Conservation (phyloP, 2,329 filamentous ascomycete genomes). For the Ascochyta lentis region DNA sequence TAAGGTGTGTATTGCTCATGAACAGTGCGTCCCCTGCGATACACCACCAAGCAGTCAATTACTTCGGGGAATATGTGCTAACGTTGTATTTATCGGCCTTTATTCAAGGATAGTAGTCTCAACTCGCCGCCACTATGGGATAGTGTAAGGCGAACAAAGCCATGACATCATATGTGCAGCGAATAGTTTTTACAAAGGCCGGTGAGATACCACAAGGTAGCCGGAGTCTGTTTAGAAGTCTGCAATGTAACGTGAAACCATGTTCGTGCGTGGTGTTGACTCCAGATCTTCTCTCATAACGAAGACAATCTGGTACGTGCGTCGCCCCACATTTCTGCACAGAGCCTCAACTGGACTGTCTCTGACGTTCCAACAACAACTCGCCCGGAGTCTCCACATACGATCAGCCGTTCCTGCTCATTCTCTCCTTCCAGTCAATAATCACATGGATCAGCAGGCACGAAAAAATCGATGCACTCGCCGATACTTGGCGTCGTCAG, state of each 20-base stretch:
- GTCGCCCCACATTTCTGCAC: neutral
- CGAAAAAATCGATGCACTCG: neutral
- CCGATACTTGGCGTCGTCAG: slow-evolving; percentile 7
- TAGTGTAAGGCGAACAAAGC: too few relatives aligned
- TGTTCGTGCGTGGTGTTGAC: neutral
- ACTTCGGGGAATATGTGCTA: neutral
- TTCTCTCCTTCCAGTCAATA: neutral
- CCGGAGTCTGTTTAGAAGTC: too few relatives aligned
- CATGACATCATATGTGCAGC: too few relatives aligned
- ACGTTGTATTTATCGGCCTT: neutral
- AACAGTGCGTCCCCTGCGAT: neutral
- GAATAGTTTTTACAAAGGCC: too few relatives aligned
- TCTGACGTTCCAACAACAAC: neutral
- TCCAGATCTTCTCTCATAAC: neutral
- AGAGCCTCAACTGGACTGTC: neutral
- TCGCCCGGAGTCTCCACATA: neutral
- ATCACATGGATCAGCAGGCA: neutral
- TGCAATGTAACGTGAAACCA: too few relatives aligned
- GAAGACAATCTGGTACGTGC: neutral
- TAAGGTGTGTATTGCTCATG: neutral
- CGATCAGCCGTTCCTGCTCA: neutral
- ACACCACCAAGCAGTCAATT: neutral
- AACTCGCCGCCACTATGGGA: neutral
- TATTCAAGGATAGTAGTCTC: neutral
- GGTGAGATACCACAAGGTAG: too few relatives aligned